Base-by-base conservation (phyloP, 2,329 filamentous ascomycete species). In the Herpotrichia juniperi region DNA sequence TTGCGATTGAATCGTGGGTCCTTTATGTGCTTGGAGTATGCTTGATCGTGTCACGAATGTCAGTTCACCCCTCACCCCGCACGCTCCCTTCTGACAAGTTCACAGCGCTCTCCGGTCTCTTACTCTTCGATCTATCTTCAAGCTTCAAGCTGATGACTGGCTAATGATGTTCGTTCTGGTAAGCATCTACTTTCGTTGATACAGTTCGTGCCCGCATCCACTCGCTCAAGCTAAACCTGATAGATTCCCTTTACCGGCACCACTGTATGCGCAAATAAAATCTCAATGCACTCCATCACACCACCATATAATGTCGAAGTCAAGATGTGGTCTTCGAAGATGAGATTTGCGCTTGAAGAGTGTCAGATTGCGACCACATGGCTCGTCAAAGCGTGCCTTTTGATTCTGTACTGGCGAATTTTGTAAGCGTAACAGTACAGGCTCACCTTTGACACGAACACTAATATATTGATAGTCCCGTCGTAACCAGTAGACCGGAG, bases 111-210 rank as follows among this genome's bases (percentile, higher is more conserved):
- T 56, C 19, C 62, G 66, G 19, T 52, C 54, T 14, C 56, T 64
- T 4, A 62, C 58, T 14, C 58, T 69, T 19, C 56, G 60, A 8
- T 62, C 59, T 6, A 49, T 62, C 17, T 47, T 37, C 22, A 60
- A 59, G 21, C 51, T 69, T 14, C 66, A 69, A 48, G 39, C 50
- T 9, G 66, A 69, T 52, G 66, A 69, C 45, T 69, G 61, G 61
- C 25, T 66, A 2, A 67, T 67, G 65, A 21, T 66, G 2, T 54
- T 58, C n/a, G 42, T 66, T 16, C 12, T 66, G 12, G 47, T 50
- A 25, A 28, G 30, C 43, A 8, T 1, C 35, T 12, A 3, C 34
- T 9, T 17, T 12, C 35, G n/a, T 43, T 31, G 21, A 5, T 30
- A 35, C 8, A 19, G 21, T 22, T 25, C 14, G 19, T 46, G 43